A percentile compares a stretch with the other conserved stretches of the same genome.
Evolutionary conservation across 225 moss, liverwort and hornwort species (phyloP).

Genomic region (Anthoceros angustus): DNA sequence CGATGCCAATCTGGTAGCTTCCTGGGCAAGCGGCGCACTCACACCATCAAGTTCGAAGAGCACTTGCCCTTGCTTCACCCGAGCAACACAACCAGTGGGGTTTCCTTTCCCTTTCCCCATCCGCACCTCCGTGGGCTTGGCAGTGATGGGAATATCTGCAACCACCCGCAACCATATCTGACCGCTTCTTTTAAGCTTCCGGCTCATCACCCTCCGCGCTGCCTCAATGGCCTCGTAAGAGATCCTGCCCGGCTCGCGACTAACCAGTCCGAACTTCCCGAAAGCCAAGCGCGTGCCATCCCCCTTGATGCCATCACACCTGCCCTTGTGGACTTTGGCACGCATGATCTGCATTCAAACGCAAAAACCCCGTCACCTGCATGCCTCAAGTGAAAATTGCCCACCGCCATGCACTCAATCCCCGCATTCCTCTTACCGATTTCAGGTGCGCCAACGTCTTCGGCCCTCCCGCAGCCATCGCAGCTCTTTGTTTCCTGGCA

Average conservation of each 20-base stretch:
- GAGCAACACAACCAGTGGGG: constrained; percentile 23
- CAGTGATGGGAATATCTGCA: constrained; percentile 1
- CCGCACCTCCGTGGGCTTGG: constrained; percentile 6
- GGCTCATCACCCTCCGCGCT: not conserved
- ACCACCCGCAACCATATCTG: not conserved
- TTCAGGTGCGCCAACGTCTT: too few species aligned
- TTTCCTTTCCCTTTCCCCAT: constrained; percentile 20
- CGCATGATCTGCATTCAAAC: not conserved
- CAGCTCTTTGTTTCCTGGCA: too few species aligned
- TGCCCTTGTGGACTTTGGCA: constrained; percentile 2
- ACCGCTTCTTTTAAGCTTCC: not conserved
- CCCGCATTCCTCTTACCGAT: too few species aligned
- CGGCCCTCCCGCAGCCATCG: too few species aligned
- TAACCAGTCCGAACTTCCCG: not conserved
- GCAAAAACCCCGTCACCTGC: too few species aligned
- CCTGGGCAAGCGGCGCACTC: constrained; percentile 22
- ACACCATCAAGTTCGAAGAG: constrained; percentile 21
- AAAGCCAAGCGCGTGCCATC: not conserved
- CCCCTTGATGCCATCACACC: not conserved
- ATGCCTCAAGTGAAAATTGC: too few species aligned
- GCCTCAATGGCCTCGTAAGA: not conserved
- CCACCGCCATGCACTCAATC: too few species aligned
- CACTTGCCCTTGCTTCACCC: constrained; percentile 24
- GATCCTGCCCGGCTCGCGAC: not conserved
- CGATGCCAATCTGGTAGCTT: constrained; percentile 16